phyloP scores from a whole-genome alignment of 768 basidiomycete genomes.

The Dictyophora rubrovolvata region DNA sequence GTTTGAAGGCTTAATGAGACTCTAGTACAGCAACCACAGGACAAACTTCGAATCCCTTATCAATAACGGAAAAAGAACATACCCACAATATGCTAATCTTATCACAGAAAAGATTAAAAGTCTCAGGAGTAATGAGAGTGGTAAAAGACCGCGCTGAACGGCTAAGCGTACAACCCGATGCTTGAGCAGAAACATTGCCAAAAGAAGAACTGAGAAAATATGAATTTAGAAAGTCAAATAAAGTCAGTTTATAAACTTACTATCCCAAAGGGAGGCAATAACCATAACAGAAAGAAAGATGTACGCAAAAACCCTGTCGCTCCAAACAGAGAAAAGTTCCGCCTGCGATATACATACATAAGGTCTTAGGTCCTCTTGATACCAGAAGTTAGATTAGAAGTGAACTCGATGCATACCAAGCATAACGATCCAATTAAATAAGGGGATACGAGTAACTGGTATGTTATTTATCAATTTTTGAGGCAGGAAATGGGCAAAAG shows the following conservation, averaged over 20 bases:
- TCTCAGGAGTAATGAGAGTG: not conserved
- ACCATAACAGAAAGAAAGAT: not conserved
- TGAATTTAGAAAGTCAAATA: not conserved
- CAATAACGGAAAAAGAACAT: not conserved
- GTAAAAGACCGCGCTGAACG: not conserved
- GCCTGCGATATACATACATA: not conserved
- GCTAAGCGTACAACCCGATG: not conserved
- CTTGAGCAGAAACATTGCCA: not conserved
- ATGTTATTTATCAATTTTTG: not conserved
- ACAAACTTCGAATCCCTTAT: not conserved
- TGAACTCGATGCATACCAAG: not conserved
- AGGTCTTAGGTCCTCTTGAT: not conserved
- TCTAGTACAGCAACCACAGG: not conserved
- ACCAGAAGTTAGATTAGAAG: not conserved
- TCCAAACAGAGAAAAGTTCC: not conserved
- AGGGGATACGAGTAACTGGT: not conserved
- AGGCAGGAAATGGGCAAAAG: not conserved
- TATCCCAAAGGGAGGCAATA: not conserved
- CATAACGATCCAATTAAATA: not conserved
- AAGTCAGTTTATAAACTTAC: not conserved
- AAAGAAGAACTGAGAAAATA: not conserved
- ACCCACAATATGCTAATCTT: not conserved
- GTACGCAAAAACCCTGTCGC: not conserved
- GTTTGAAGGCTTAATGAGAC: not conserved
- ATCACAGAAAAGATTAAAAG: not conserved